Base-by-base conservation (phyloP, 192 early-diverging fungal genomes). In the Mortierella antarctica region DNA sequence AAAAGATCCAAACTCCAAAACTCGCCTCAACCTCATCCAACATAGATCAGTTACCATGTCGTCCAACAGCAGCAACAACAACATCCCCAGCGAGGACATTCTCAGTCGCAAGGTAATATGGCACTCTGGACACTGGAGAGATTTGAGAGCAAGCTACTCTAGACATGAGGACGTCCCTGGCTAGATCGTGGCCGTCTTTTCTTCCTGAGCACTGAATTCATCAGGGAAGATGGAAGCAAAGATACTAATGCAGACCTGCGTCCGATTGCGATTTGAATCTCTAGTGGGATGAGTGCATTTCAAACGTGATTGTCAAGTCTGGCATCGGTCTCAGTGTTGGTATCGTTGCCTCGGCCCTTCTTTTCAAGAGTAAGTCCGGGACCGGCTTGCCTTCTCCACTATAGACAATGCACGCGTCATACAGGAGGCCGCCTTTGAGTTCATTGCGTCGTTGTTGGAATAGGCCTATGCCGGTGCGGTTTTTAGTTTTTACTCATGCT, bases 281-380 rank as follows among this genome's bases (percentile, higher is more conserved):
- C 67, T 86, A 96, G 95, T 96, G 93, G 87, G 95, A 96, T 87
- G 87, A 88, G 73, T 92, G 91, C 52, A 83, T 95, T 18, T 91
- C 94, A 57, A 95, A 96, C 87, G 84, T 92, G 60, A 77, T 93
- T 47, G 90, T 95, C 56, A 95, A 95, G 85, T 87, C 91, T 50
- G 94, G 93, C 17, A 84, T 94, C 61, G 95, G 94, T 63, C 82
- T 95, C 65, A 91, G 91, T 73, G 92, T 93, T 58, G 95, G 95
- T 74, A 89, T 96, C 70, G 93, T 95, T n/a, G 89, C 92, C 41
- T 95, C 94, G 21, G 94, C 93, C 49, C 84, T 96, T 31, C 72
- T 96, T 71, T 96, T 96, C 87, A 91, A 89, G 85, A 91, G 94
- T 92, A 88, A 82, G 92, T 85, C 15, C 1, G 18, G 12, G n/a